Evolutionary conservation across 495 filamentous ascomycete genomes (phyloP).

Genomic region (Podospora pseudocomata): DNA sequence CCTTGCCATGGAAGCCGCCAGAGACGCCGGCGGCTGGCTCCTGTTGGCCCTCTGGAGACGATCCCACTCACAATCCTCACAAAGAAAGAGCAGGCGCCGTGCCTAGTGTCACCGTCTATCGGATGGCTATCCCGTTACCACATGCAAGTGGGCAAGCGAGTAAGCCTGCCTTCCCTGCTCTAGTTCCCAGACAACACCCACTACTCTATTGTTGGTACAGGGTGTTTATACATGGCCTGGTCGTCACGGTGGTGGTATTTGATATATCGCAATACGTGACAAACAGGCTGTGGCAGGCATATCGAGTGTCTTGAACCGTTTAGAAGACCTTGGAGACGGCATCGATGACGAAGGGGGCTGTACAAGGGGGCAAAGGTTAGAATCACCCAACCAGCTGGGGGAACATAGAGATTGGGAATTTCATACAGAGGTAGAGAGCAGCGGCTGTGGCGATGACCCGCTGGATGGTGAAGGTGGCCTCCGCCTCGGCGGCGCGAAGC

Average conservation of each 20-base stretch:
- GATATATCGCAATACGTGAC: not conserved
- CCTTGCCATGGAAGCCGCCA: not conserved
- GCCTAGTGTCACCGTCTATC: not conserved
- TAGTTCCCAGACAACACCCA: not conserved
- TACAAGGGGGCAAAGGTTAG: not conserved
- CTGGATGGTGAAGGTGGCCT: slow-evolving; percentile 65
- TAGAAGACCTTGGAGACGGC: slow-evolving; percentile 73
- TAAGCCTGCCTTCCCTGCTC: not conserved
- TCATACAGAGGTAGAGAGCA: slow-evolving; percentile 79
- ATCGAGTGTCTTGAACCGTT: slow-evolving; percentile 1
- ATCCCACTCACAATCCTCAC: not conserved
- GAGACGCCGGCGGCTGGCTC: not conserved
- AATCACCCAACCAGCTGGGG: not conserved
- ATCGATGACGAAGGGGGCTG: slow-evolving; percentile 81
- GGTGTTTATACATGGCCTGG: slow-evolving; percentile 1
- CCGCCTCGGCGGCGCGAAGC: slow-evolving; percentile 61
- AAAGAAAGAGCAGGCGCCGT: not conserved
- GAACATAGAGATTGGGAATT: not conserved
- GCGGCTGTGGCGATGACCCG: slow-evolving; percentile 58
- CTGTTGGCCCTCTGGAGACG: not conserved
- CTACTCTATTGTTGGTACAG: not conserved
- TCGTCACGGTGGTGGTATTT: not conserved
- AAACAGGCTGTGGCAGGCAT: not conserved
- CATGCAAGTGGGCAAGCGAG: not conserved
- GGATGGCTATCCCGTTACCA: not conserved